phyloP scores from a whole-genome alignment of 768 basidiomycete species.

The Lactifluus hygrophoroides region DNA sequence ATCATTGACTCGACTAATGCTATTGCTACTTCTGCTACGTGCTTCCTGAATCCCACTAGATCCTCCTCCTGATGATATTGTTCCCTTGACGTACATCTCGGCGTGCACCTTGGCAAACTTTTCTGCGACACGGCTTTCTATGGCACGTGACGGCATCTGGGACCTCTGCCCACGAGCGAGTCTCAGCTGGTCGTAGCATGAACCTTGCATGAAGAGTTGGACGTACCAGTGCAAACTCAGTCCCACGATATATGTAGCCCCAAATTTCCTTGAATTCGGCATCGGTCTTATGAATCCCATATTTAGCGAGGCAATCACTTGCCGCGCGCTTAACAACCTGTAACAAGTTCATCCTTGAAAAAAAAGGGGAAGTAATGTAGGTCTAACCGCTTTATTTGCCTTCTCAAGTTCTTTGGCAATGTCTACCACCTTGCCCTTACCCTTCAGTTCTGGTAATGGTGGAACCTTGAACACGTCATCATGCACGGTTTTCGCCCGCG shows the following conservation, averaged over 20 bases:
- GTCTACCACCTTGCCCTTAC: constrained; percentile 27
- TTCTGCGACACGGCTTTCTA: constrained; percentile 15
- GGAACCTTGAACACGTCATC: constrained; percentile 21
- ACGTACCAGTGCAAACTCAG: constrained; percentile 23
- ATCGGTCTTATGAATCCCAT: constrained; percentile 19
- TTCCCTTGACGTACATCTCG: constrained; percentile 19
- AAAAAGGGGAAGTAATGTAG: not conserved
- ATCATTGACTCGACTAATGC: not conserved
- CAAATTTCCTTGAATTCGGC: constrained; percentile 23
- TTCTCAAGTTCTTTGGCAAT: constrained; percentile 40
- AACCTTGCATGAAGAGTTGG: not conserved
- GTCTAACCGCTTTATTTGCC: constrained; percentile 52
- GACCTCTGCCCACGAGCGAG: not conserved
- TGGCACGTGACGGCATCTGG: constrained; percentile 19
- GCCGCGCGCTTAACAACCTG: constrained; percentile 36
- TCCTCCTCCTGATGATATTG: not conserved
- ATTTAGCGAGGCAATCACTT: constrained; percentile 23
- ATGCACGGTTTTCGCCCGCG: constrained; percentile 13
- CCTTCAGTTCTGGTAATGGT: constrained; percentile 22
- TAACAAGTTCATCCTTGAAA: not conserved
- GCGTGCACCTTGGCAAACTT: constrained; percentile 16
- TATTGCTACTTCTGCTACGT: constrained; percentile 11
- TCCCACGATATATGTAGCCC: constrained; percentile 20
- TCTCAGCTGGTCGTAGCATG: not conserved
- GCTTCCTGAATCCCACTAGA: constrained; percentile 2